A percentile compares a stretch with the other conserved stretches of the same genome.
phyloP scores from a whole-genome alignment of 768 basidiomycete genomes.

The Auricularia cornea region DNA sequence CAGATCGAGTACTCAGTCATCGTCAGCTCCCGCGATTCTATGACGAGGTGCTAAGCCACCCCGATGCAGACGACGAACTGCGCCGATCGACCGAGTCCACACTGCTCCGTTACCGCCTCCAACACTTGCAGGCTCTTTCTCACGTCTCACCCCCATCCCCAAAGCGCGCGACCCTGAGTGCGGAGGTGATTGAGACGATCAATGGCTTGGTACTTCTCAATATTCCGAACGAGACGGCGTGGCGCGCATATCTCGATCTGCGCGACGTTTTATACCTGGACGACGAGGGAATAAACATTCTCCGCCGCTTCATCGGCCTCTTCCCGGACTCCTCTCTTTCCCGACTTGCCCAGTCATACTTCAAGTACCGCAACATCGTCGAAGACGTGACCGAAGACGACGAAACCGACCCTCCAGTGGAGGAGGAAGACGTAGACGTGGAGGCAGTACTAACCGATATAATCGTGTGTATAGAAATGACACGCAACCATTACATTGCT shows the following conservation, averaged over 20 bases:
- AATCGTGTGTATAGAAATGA: slow-evolving; percentile 37
- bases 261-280: slow-evolving; percentile 58
- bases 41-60: slow-evolving; percentile 73
- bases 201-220: slow-evolving; percentile 67
- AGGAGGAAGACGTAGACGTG: slow-evolving; percentile 33
- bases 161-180: slow-evolving; percentile 40
- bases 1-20: not conserved
- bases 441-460: slow-evolving; percentile 50
- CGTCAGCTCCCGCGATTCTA: slow-evolving; percentile 63
- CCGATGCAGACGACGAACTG: slow-evolving; percentile 66
- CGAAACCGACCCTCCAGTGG: slow-evolving; percentile 8
- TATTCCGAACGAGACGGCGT: slow-evolving; percentile 73
- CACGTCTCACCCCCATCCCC: slow-evolving; percentile 30
- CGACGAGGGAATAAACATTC: slow-evolving; percentile 46
- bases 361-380: slow-evolving; percentile 50
- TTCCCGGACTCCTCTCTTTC: slow-evolving; percentile 57
- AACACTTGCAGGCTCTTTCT: slow-evolving; percentile 47
- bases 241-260: slow-evolving; percentile 70
- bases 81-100: slow-evolving; percentile 72
- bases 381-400: slow-evolving; percentile 31
- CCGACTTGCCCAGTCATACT: slow-evolving; percentile 56
- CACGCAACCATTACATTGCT: not conserved
- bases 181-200: slow-evolving; percentile 63
- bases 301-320: slow-evolving; percentile 53
- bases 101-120: slow-evolving; percentile 55